Evolutionary conservation across 768 basidiomycete species (phyloP).

Genomic region (Mycena rebaudengoi): DNA sequence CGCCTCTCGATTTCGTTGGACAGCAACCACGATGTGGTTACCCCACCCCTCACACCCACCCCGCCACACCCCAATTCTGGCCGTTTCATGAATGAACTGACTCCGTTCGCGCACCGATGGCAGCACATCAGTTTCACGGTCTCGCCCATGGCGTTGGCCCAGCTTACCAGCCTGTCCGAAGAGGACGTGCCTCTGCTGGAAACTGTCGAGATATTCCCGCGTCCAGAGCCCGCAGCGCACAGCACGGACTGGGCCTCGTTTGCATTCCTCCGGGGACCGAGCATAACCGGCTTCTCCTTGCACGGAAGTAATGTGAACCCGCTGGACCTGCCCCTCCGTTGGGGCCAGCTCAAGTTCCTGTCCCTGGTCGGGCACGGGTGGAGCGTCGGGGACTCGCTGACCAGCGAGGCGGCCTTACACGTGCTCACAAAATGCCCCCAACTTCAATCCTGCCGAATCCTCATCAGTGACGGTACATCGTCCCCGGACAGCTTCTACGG

Average conservation of each 20-base stretch:
- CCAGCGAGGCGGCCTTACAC: not conserved
- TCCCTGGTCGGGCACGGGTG: not conserved
- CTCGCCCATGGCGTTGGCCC: not conserved
- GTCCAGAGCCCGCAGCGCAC: not conserved
- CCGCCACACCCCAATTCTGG: not conserved
- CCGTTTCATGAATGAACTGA: not conserved
- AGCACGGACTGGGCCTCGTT: not conserved
- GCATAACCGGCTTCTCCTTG: not conserved
- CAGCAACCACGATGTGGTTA: not conserved
- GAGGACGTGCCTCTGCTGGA: not conserved
- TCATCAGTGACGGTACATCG: not conserved
- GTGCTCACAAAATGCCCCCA: not conserved
- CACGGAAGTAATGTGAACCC: not conserved
- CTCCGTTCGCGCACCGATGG: constrained; percentile 3
- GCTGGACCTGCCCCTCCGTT: not conserved
- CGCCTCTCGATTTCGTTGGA: not conserved
- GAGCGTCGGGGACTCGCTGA: not conserved
- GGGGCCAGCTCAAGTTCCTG: not conserved
- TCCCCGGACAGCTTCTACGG: too few species aligned
- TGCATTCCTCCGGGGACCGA: not conserved
- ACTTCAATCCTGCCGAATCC: not conserved
- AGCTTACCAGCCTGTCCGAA: not conserved
- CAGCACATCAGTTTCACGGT: not conserved
- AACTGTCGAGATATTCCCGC: not conserved
- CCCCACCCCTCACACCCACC: not conserved